phyloP scores from a whole-genome alignment of 2,329 filamentous ascomycete genomes.

The Teratosphaeria gauchensis region DNA sequence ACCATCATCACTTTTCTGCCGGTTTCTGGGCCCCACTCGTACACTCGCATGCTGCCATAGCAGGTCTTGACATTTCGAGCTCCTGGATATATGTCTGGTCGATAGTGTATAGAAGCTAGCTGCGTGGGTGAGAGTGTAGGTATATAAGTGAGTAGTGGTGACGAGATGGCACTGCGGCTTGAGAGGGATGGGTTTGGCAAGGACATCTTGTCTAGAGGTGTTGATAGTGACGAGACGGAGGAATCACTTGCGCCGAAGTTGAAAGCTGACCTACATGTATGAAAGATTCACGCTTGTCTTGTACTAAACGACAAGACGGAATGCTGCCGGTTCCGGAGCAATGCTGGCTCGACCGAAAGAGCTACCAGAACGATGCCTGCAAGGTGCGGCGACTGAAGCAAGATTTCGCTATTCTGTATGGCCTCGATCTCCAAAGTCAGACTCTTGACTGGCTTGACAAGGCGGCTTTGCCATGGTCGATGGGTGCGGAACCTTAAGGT shows the following conservation, averaged over 20 bases:
- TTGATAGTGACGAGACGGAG: not conserved
- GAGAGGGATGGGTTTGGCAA: not conserved
- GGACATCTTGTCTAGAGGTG: not conserved
- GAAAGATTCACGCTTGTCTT: not conserved
- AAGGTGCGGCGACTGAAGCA: not conserved
- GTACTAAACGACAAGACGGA: not conserved
- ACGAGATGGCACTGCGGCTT: constrained; percentile 2
- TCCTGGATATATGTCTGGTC: constrained; percentile 22
- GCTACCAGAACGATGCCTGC: not conserved
- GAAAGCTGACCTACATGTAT: not conserved
- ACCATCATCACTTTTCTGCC: constrained; percentile 24
- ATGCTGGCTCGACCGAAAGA: not conserved
- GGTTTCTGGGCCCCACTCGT: constrained; percentile 23
- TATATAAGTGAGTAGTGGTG: constrained; percentile 21
- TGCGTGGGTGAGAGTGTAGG: constrained; percentile 20
- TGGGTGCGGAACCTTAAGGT: no score
- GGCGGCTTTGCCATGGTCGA: no score
- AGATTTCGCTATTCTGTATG: not conserved
- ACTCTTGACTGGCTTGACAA: no score
- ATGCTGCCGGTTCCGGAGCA: not conserved
- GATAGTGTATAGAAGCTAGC: constrained; percentile 18
- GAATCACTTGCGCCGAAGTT: not conserved
- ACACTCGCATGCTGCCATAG: constrained; percentile 24
- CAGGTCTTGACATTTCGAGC: constrained; percentile 23
- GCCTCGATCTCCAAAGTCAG: no score